Conservation (phyloP, 208 protist species). For the Porcisia hertigi region DNA sequence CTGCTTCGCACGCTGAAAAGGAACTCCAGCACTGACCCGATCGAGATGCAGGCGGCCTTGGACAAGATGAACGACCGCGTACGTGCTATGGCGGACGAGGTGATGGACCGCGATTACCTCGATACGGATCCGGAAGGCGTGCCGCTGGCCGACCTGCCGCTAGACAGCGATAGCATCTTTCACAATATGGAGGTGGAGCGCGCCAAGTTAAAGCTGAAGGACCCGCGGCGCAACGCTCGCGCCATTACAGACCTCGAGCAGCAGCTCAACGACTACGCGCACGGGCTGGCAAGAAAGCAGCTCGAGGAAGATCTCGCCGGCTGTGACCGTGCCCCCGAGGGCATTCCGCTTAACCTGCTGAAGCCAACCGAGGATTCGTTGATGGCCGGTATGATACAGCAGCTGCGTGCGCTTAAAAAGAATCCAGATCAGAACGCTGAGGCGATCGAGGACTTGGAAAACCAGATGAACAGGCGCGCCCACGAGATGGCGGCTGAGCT, state of each 20-base stretch:
- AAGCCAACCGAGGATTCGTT: constrained; percentile 47
- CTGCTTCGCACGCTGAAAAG: constrained; percentile 44
- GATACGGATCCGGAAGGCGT: constrained; percentile 72
- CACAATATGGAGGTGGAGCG: constrained; percentile 67
- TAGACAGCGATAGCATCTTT: constrained; percentile 55
- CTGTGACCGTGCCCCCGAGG: constrained; percentile 62
- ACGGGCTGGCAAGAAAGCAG: constrained; percentile 71
- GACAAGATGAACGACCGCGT: constrained; percentile 59
- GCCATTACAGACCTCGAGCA: constrained; percentile 61
- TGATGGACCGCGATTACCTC: constrained; percentile 64
- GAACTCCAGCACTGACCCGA: constrained; percentile 40
- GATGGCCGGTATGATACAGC: constrained; percentile 59
- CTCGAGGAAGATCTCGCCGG: constrained; percentile 55
- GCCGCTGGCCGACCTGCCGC: constrained; percentile 46
- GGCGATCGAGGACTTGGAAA: constrained; percentile 49
- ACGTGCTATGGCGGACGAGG: constrained; percentile 44
- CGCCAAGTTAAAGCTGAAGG: constrained; percentile 71
- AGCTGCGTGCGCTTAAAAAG: constrained; percentile 73
- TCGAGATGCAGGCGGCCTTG: constrained; percentile 40
- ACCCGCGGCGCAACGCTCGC: constrained; percentile 44
- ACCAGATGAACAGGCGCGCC: constrained; percentile 77
- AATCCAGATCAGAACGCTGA: constrained; percentile 35
- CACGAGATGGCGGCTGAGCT: constrained; percentile 69
- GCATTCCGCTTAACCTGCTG: constrained; percentile 68
- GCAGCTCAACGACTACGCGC: constrained; percentile 68